Conservation (phyloP, 139 green algal species). For the Chara braunii region DNA sequence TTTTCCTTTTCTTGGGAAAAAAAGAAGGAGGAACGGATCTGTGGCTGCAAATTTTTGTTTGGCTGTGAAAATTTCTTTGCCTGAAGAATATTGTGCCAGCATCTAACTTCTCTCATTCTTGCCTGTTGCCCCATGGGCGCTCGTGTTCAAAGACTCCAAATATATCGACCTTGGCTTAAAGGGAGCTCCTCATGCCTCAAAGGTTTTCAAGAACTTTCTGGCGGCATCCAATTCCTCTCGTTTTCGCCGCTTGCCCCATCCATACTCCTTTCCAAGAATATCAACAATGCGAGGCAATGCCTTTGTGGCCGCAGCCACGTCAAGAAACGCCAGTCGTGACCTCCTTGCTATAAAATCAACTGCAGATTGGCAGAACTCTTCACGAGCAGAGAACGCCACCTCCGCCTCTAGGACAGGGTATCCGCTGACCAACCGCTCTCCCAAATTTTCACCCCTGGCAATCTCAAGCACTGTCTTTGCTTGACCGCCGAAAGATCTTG, state of each 20-base stretch:
- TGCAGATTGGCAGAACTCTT: constrained; percentile 83
- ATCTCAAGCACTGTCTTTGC: too few species aligned
- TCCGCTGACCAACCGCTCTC: constrained; percentile 62
- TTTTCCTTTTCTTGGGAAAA: too few species aligned
- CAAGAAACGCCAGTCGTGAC: constrained; percentile 89
- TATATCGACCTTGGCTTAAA: too few species aligned
- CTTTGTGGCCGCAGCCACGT: constrained; percentile 60
- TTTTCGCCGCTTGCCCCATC: constrained; percentile 26
- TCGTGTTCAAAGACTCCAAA: too few species aligned
- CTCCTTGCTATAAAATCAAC: constrained; percentile 86
- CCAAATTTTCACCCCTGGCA: constrained; percentile 53
- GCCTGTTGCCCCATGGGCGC: too few species aligned
- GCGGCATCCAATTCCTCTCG: constrained; percentile 48
- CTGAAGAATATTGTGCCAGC: too few species aligned
- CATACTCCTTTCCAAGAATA: constrained; percentile 64
- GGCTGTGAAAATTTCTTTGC: too few species aligned
- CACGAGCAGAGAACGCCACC: constrained; percentile 48
- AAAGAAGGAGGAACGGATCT: too few species aligned
- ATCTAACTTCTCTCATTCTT: too few species aligned
- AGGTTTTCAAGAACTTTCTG: constrained; percentile 56
- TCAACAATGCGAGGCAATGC: constrained; percentile 72
- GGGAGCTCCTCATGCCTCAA: too few species aligned
- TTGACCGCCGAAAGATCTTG: too few species aligned
- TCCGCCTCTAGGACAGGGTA: constrained; percentile 92
- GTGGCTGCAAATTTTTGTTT: too few species aligned